Evolutionary conservation across 352 stramenopile genomes (phyloP).

Genomic region (Pythium volutum): DNA sequence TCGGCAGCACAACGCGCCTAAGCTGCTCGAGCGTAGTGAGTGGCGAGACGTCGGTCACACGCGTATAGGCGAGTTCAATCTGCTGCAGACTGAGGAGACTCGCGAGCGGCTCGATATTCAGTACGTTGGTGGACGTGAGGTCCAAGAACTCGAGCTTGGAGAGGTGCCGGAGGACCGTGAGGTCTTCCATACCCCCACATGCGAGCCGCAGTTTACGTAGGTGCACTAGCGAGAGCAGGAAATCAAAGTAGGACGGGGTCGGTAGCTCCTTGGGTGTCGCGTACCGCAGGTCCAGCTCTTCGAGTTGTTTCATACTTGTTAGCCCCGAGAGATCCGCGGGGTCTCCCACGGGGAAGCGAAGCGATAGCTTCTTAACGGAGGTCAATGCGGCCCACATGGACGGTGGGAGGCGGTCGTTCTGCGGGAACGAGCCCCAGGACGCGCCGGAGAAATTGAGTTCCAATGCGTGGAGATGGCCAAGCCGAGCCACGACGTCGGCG

Average conservation of each 20-base stretch:
- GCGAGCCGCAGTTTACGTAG: constrained; percentile 8
- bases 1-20: constrained; percentile 3
- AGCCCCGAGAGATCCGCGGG: constrained; percentile 12
- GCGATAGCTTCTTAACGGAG: constrained; percentile 4
- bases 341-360: constrained; percentile 12
- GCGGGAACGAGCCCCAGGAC: constrained; percentile 8
- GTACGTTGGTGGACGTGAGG: constrained; percentile 13
- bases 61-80: constrained; percentile 12
- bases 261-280: constrained; percentile 13
- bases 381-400: constrained; percentile 8
- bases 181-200: constrained; percentile 7
- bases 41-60: constrained; percentile 4
- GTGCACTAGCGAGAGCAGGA: constrained; percentile 5
- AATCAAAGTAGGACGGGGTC: constrained; percentile 9
- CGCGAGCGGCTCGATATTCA: constrained; percentile 2
- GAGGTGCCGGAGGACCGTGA: constrained; percentile 1
- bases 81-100: not conserved
- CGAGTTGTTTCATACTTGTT: not conserved
- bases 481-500: constrained; percentile 1
- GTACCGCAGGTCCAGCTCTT: constrained; percentile 17
- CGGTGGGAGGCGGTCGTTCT: not conserved
- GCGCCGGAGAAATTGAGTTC: constrained; percentile 9
- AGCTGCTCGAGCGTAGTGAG: constrained; percentile 6
- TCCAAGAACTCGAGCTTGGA: constrained; percentile 12
- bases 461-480: not conserved